Conservation (phyloP, 2,329 filamentous ascomycete species). For the Drechslerella stenobrocha region DNA sequence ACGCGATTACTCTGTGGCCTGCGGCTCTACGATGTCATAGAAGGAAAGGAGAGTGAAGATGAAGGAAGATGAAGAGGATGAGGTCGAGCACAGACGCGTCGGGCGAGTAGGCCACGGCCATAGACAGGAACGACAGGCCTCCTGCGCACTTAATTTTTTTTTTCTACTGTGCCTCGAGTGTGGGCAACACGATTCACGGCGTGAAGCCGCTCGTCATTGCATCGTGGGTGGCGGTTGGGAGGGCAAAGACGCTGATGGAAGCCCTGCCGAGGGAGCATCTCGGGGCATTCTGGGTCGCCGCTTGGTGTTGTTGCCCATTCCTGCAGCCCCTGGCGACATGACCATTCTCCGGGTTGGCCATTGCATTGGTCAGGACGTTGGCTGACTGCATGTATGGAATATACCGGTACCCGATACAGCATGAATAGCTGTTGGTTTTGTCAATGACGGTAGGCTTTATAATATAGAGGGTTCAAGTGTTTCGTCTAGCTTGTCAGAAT, state of each 20-base stretch:
- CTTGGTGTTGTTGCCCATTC: conserved; percentile 1
- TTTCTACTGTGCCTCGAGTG: too few species aligned
- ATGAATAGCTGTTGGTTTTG: too few species aligned
- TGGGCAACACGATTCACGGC: too few species aligned
- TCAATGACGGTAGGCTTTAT: too few species aligned
- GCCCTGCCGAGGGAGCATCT: too few species aligned
- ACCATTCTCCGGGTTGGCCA: neutral
- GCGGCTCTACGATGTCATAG: neutral
- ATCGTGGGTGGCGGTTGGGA: neutral
- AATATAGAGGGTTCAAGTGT: too few species aligned
- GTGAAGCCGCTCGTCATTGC: neutral
- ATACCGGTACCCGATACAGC: too few species aligned
- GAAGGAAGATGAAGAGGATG: neutral
- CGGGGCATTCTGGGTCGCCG: neutral
- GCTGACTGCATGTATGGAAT: too few species aligned
- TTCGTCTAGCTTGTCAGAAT: too few species aligned
- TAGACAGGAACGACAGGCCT: neutral
- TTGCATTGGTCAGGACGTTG: too few species aligned
- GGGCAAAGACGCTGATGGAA: too few species aligned
- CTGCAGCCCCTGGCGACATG: neutral
- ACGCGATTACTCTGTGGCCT: neutral
- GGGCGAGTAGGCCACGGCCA: neutral
- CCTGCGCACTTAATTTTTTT: too few species aligned
- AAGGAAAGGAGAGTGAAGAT: neutral
- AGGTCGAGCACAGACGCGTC: neutral